Evolutionary conservation across 768 basidiomycete species (phyloP), one percentile per base, ranked within the genome.

Genomic region (Leccinum imitatum): DNA sequence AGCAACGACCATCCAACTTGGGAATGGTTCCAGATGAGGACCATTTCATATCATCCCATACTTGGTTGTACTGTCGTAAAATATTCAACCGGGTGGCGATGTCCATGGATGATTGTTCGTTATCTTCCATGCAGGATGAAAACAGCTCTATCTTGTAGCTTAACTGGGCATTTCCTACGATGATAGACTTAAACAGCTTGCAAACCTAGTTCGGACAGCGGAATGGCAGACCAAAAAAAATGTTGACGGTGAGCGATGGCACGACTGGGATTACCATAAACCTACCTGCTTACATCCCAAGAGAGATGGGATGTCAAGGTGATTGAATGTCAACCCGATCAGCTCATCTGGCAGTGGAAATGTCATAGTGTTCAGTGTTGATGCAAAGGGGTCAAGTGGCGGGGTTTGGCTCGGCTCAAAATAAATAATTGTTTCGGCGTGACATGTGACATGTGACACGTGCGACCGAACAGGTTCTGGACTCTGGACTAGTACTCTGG

Each of bases 121-220:
- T 66, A 50, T 69, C 60, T 6, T 75, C 70, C 61, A 73, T 65
- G 62, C 65, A 65, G 10, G 71, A 69, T 9, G 66, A 59, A 11
- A 71, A 74, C 4, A 77, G 47, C 47, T 74, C 66, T 27, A 69
- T 67, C 51, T 68, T 71, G 65, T 78, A 78, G 39, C 59, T 41
- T 21, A 77, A 58, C 1, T 65, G 61, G 33, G 64, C 63, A 50
- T 63, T 73, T 11, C 53, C 60, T n/a, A 63, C 59, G 33, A 76
- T 53, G 44, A 75, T 66, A 27, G 63, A 63, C 50, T 61, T 56
- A 37, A 75, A 74, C n/a, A 65, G 55, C 51, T 63, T 68, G 64
- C 73, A 77, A 57, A 73, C 74, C 72, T 68, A 67, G 53, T 41
- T 35, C 47, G 14, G 14, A 48, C 13, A 47, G 9, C 25, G 41